phyloP scores from a whole-genome alignment of 805 yeast genomes.

The Kodamaea neixiangensis region DNA sequence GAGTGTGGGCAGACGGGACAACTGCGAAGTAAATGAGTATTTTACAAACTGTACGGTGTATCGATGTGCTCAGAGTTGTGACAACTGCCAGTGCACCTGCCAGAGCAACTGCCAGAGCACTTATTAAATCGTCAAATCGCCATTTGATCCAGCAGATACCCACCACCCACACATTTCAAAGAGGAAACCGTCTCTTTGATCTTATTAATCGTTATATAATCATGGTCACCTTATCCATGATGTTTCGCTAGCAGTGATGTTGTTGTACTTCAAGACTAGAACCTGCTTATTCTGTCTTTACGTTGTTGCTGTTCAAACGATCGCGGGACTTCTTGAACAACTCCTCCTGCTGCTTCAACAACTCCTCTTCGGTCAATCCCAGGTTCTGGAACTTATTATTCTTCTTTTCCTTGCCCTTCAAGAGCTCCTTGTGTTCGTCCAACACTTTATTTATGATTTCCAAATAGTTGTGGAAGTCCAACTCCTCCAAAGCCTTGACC shows the following conservation, averaged over 20 bases:
- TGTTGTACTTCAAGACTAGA: not conserved
- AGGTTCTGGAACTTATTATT: slow-evolving; percentile 91
- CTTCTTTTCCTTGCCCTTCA: slow-evolving; percentile 86
- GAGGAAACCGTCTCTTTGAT: not conserved
- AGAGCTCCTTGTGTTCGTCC: slow-evolving; percentile 82
- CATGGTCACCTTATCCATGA: not conserved
- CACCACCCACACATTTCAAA: too few relatives aligned
- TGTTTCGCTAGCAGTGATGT: not conserved
- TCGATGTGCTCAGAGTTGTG: too few relatives aligned
- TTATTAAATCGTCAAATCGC: too few relatives aligned
- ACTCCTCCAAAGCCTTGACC: slow-evolving; percentile 78
- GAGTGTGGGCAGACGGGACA: too few relatives aligned
- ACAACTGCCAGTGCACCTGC: too few relatives aligned
- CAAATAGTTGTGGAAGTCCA: slow-evolving; percentile 84
- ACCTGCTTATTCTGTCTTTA: slow-evolving; percentile 12
- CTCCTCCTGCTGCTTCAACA: slow-evolving; percentile 89
- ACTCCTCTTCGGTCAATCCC: slow-evolving; percentile 90
- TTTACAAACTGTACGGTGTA: too few relatives aligned
- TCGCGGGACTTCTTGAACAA: slow-evolving; percentile 78
- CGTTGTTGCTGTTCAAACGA: slow-evolving; percentile 47
- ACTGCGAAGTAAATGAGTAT: too few relatives aligned
- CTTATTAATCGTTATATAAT: not conserved
- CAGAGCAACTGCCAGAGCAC: too few relatives aligned
- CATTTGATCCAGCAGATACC: too few relatives aligned
- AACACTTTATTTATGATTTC: slow-evolving; percentile 79